phyloP scores from a whole-genome alignment of 768 basidiomycete genomes.

The Panaeolus cyanescens region DNA sequence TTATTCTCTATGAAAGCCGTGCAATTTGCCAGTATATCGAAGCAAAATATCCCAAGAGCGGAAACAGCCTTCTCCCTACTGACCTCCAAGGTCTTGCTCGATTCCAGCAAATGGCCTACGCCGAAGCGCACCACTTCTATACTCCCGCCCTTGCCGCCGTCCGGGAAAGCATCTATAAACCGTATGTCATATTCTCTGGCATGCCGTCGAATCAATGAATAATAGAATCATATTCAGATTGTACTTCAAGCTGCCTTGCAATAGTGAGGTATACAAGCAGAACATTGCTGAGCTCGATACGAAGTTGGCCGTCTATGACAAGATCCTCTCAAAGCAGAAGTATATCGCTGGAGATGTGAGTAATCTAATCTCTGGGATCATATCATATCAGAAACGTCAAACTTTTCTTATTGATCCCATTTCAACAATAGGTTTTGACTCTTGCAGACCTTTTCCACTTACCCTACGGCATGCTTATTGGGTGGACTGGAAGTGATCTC shows the following conservation, averaged over 20 bases:
- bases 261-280: constrained; percentile 26
- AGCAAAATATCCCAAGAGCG: constrained; percentile 52
- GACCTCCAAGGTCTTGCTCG: constrained; percentile 38
- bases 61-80: constrained; percentile 51
- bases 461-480: constrained; percentile 33
- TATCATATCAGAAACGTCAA: too few species aligned
- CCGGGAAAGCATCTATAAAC: constrained; percentile 54
- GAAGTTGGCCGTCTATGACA: constrained; percentile 55
- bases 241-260: constrained; percentile 17
- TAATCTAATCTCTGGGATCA: constrained; percentile 9
- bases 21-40: constrained; percentile 64
- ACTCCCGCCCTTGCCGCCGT: constrained; percentile 36
- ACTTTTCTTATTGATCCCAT: neutral
- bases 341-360: constrained; percentile 60
- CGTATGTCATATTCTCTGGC: constrained; percentile 26
- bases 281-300: constrained; percentile 28
- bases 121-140: constrained; percentile 58
- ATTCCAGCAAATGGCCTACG: constrained; percentile 49
- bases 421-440: constrained; percentile 34
- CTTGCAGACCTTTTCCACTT: constrained; percentile 53
- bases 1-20: constrained; percentile 62
- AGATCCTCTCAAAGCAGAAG: constrained; percentile 51
- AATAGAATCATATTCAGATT: neutral
- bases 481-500: constrained; percentile 24
- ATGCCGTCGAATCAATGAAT: neutral